Evolutionary conservation across 192 early-diverging fungal species (phyloP), one percentile per base, ranked within the genome.

Genomic region (Kappamyces sp.): DNA sequence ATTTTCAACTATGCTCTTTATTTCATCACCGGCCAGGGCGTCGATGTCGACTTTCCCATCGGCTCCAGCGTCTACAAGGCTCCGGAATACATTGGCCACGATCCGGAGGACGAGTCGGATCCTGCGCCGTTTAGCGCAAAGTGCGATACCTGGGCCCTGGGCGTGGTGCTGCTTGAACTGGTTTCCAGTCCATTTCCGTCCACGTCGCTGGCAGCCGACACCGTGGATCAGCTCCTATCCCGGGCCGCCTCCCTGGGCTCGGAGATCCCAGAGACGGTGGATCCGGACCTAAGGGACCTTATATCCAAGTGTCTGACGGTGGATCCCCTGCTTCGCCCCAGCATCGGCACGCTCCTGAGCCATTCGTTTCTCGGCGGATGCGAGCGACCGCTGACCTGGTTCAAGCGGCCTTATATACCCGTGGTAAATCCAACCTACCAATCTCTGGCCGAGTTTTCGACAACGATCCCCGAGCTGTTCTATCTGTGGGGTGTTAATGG

Each of bases 71-170:
- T 43, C 11, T 55, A 55, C 34, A 38, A 43, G 31, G 34, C 54
- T 11, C 54, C 54, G 7, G 54, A 55, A 40, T 33, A 43, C 5
- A 5, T 55, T 39, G 32, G 29, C 6, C 5, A n/a, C 36, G 54
- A 43, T 11, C 31, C 54, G 22, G 22, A 45, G 43, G 43, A 12
- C 22, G 22, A 22, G 22, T 22, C 22, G 22, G 22, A 22, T 22
- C 22, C 22, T 22, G 12, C 43, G 12, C 12, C 22, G 12, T 45
- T n/a, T n/a, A n/a, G 22, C 22, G 43, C 12, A n/a, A n/a, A 45
- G 0, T 30, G 34, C n/a, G 89, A 93, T 62, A 81, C 91, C 8
- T 94, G 91, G 91, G 91, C 89, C 1, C 68, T 93, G 45, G 51
- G 91, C 1, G 57, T 94, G 54, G 85, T 87, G 1, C 74, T 93